phyloP scores from a whole-genome alignment of 306 rosid species.

The Calophaca sinica region DNA sequence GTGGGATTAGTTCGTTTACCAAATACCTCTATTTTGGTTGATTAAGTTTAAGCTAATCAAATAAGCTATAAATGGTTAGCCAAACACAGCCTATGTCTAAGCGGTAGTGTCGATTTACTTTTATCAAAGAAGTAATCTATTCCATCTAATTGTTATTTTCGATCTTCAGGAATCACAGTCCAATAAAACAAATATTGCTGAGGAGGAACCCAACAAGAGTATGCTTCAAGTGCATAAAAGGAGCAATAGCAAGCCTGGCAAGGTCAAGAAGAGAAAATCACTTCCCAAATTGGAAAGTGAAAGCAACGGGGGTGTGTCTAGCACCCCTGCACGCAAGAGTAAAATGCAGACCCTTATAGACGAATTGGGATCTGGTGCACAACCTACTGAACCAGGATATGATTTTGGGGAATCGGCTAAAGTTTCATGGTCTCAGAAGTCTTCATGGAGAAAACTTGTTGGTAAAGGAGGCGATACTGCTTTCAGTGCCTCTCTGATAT shows the following conservation, averaged over 20 bases:
- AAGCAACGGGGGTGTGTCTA: conserved; percentile 42
- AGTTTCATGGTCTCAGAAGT: conserved; percentile 75
- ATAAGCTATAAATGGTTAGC: background rate
- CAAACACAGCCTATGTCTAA: conserved; percentile 11
- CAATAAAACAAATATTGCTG: conserved; percentile 35
- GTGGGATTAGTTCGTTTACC: background rate
- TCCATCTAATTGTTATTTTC: conserved; percentile 37
- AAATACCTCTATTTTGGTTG: background rate
- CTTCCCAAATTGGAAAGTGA: conserved; percentile 32
- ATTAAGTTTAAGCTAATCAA: conserved; percentile 2
- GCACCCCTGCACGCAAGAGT: conserved; percentile 45
- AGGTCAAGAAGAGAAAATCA: conserved; percentile 58
- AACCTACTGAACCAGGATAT: conserved; percentile 46
- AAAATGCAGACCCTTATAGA: conserved; percentile 40
- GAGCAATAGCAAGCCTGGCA: conserved; percentile 46
- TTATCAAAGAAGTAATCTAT: conserved; percentile 26
- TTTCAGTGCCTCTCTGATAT: conserved; percentile 60
- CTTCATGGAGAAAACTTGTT: conserved; percentile 83
- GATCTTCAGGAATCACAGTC: conserved; percentile 58
- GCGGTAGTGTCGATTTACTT: conserved; percentile 3
- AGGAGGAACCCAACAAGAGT: conserved; percentile 46
- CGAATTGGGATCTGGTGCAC: conserved; percentile 46
- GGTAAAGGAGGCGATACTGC: conserved; percentile 52
- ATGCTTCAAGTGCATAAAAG: conserved; percentile 41
- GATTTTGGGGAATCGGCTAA: conserved; percentile 44